These are phyloP conservation scores for Marchantia polymorpha DNA, from an alignment of 225 moss, liverwort and hornwort species.

Conservation along the genomic window DNA sequence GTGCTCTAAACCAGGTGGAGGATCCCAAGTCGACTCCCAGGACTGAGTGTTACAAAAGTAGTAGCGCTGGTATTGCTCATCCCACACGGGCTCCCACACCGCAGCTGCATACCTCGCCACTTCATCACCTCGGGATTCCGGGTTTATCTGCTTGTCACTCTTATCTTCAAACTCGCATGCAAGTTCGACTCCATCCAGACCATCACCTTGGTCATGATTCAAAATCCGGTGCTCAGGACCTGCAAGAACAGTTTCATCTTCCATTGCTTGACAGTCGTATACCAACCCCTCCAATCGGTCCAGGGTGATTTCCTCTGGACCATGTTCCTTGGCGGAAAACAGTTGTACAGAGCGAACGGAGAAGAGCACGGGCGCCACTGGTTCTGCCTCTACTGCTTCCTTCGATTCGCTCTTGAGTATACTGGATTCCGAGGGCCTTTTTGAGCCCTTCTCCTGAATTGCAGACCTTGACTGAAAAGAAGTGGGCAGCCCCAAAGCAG, in stretches of 20 bases:
- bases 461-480: conserved; percentile 53
- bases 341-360: conserved; percentile 20
- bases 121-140: not conserved
- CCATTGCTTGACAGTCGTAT: not conserved
- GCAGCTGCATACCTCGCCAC: not conserved
- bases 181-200: not conserved
- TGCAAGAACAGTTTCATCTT: not conserved
- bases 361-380: not conserved
- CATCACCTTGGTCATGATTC: not conserved
- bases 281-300: not conserved
- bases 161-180: not conserved
- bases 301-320: not conserved
- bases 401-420: not conserved
- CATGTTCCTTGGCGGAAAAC: conserved; percentile 7
- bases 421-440: not conserved
- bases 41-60: conserved; percentile 66
- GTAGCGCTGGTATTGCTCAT: conserved; percentile 60
- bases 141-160: not conserved
- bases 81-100: conserved; percentile 75
- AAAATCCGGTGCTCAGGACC: too few species aligned
- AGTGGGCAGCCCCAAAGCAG: conserved; percentile 62
- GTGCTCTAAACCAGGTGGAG: conserved; percentile 54
- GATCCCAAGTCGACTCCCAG: conserved; percentile 68
- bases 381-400: not conserved
- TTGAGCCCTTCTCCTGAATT: conserved; percentile 20